These are phyloP conservation scores for Agrostemma githago DNA, from an alignment of 148 eudicot genomes.

Conservation along the genomic window DNA sequence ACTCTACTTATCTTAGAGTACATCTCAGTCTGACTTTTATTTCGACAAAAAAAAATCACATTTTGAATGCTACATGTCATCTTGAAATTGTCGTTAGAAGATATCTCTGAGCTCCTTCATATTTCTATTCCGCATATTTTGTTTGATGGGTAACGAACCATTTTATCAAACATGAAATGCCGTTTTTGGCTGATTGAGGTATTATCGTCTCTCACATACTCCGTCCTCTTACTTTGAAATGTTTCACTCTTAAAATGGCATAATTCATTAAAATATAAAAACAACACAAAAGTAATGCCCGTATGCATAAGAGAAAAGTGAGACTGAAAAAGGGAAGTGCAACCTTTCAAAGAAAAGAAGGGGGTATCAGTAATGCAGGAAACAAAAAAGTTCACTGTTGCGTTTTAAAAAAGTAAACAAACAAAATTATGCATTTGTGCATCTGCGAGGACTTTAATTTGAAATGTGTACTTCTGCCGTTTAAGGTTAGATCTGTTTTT, in stretches of 20 bases:
- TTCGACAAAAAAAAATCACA: background rate
- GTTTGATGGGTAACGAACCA: background rate
- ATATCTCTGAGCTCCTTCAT: background rate
- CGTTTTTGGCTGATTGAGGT: background rate
- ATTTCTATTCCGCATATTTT: background rate
- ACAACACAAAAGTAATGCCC: too few relatives aligned
- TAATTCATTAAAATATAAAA: too few relatives aligned
- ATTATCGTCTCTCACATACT: background rate
- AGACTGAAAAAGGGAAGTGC: too few relatives aligned
- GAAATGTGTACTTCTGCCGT: background rate
- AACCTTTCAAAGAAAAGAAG: too few relatives aligned
- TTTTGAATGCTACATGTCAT: background rate
- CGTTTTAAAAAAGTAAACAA: background rate
- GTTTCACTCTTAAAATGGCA: too few relatives aligned
- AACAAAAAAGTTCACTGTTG: background rate
- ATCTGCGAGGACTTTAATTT: background rate
- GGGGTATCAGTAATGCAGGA: too few relatives aligned
- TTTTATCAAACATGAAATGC: background rate
- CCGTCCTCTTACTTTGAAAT: too few relatives aligned
- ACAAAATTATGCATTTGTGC: background rate
- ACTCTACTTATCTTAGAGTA: background rate
- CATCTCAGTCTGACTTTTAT: background rate
- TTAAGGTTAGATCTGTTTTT: background rate
- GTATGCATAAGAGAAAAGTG: too few relatives aligned
- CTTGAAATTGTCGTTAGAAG: background rate